Evolutionary conservation across 1,284 basidiomycete species (phyloP).

Genomic region (Abortiporus biennis): DNA sequence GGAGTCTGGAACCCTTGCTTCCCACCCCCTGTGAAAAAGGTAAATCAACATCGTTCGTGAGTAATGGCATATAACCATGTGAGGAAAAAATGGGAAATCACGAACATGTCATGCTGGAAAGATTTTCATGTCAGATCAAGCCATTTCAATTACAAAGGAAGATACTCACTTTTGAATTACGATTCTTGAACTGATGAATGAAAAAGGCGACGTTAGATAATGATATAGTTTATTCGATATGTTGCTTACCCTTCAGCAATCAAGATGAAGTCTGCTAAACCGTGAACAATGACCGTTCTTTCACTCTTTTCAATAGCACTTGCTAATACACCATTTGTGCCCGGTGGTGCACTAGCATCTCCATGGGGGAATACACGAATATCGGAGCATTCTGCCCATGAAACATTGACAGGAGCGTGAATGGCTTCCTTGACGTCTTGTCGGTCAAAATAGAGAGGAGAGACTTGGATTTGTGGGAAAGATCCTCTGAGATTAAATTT

Average conservation of each 20-base stretch:
- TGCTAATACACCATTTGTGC: conserved; percentile 59
- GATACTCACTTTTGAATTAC: conserved; percentile 58
- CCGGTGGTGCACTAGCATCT: conserved; percentile 56
- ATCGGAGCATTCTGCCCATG: conserved; percentile 61
- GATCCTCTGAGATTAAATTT: conserved; percentile 49
- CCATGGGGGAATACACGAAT: conserved; percentile 54
- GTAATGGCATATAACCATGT: conserved; percentile 10
- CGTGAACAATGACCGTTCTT: conserved; percentile 65
- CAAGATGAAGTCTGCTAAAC: conserved; percentile 63
- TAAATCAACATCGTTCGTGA: too few species aligned
- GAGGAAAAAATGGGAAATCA: conserved; percentile 11
- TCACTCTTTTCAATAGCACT: conserved; percentile 72
- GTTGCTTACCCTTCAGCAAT: conserved; percentile 61
- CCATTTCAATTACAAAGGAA: not conserved
- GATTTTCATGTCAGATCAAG: not conserved
- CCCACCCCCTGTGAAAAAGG: conserved; percentile 59
- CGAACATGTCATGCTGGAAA: conserved; percentile 62
- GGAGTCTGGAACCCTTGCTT: conserved; percentile 69
- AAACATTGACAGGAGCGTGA: conserved; percentile 57
- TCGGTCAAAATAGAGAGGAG: conserved; percentile 60
- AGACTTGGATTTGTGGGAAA: conserved; percentile 40
- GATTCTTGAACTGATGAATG: conserved; percentile 43
- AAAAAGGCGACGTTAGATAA: too few species aligned
- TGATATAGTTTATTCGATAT: not conserved
- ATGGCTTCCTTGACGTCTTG: conserved; percentile 67